phyloP scores from a whole-genome alignment of 2,329 filamentous ascomycete species.

The Stagonosporopsis vannaccii region DNA sequence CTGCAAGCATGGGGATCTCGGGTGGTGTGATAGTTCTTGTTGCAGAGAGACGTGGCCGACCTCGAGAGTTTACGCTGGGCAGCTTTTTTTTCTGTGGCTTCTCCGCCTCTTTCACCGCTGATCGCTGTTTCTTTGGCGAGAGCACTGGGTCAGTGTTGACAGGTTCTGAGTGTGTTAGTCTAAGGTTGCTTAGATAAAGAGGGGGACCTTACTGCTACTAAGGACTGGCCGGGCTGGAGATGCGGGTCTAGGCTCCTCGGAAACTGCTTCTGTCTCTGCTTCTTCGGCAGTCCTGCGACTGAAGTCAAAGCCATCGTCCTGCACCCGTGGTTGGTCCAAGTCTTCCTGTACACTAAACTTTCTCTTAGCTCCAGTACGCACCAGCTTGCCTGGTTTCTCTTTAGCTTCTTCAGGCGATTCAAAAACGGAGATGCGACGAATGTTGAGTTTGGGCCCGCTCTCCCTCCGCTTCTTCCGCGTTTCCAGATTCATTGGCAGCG shows the following conservation, averaged over 20 bases:
- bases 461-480: slow-evolving; percentile 62
- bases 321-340: slow-evolving; percentile 48
- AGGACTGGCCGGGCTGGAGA: slow-evolving; percentile 48
- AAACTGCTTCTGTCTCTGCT: slow-evolving; percentile 24
- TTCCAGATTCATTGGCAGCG: slow-evolving; percentile 58
- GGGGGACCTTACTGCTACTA: slow-evolving; percentile 51
- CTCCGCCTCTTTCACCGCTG: slow-evolving; percentile 33
- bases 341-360: slow-evolving; percentile 64
- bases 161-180: slow-evolving; percentile 52
- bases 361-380: slow-evolving; percentile 62
- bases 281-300: slow-evolving; percentile 48
- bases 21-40: slow-evolving; percentile 32
- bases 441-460: slow-evolving; percentile 54
- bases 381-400: slow-evolving; percentile 33
- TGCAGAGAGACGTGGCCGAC: slow-evolving; percentile 34
- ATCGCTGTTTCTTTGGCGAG: slow-evolving; percentile 52
- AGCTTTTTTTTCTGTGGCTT: slow-evolving; percentile 41
- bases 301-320: slow-evolving; percentile 56
- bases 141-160: slow-evolving; percentile 57
- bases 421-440: slow-evolving; percentile 54
- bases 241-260: slow-evolving; percentile 26
- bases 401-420: slow-evolving; percentile 49
- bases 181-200: slow-evolving; percentile 16
- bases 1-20: slow-evolving; percentile 29
- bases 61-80: slow-evolving; percentile 28